Conservation (phyloP, 2,329 filamentous ascomycete species). For the Fusarium sp. region DNA sequence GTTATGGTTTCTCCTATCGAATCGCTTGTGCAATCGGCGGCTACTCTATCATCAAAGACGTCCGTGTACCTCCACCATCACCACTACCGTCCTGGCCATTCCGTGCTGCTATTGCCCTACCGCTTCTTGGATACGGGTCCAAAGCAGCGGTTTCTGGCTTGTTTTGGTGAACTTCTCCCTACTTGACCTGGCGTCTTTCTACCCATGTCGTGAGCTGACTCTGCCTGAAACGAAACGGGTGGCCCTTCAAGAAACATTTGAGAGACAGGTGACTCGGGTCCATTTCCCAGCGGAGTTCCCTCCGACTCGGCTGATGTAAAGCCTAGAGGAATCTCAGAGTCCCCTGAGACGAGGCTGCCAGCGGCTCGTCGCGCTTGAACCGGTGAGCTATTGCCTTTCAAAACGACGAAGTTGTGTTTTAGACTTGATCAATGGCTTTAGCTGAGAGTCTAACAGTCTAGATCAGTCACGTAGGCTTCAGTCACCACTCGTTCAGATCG, state of each 20-base stretch:
- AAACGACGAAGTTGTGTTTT: background rate
- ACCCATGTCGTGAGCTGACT: conserved; percentile 31
- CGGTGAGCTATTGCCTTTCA: conserved; percentile 1
- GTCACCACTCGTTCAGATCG: background rate
- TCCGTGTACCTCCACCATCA: conserved; percentile 27
- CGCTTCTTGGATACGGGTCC: conserved; percentile 21
- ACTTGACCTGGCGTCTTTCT: conserved; percentile 19
- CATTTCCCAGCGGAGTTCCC: conserved; percentile 14
- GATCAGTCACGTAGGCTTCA: background rate
- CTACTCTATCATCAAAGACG: conserved; percentile 1
- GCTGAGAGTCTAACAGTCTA: background rate
- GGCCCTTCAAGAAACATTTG: conserved; percentile 31
- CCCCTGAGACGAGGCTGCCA: conserved; percentile 39
- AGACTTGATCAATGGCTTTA: background rate
- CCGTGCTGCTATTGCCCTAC: conserved; percentile 25
- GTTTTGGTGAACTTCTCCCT: conserved; percentile 13
- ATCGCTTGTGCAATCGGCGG: conserved; percentile 11
- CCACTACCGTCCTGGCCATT: conserved; percentile 24
- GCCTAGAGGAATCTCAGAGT: conserved; percentile 11
- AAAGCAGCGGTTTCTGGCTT: conserved; percentile 2
- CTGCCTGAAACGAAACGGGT: conserved; percentile 43
- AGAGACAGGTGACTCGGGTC: conserved; percentile 10
- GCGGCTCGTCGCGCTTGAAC: conserved; percentile 35
- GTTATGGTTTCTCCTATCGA: conserved; percentile 15
- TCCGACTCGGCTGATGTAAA: conserved; percentile 5